These are phyloP conservation scores for Drechslerella stenobrocha DNA, from an alignment of 2,329 filamentous ascomycete genomes.

Conservation along the genomic window DNA sequence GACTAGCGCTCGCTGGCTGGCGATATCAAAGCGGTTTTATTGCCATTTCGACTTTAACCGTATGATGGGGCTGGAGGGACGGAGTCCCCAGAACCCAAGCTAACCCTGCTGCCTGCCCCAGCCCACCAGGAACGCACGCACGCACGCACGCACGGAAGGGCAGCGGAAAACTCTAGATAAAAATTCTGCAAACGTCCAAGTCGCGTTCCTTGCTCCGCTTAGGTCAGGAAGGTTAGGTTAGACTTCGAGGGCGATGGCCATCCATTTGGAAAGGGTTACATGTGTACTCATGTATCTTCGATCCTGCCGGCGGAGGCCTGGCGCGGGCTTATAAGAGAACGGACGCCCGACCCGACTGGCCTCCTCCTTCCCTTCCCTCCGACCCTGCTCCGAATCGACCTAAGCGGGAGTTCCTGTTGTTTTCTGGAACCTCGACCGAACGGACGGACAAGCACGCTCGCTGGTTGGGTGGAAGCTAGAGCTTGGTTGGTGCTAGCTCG, in stretches of 20 bases:
- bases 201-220: slow-evolving; percentile 49
- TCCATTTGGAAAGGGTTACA: slow-evolving; percentile 1
- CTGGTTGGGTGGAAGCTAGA: slow-evolving; percentile 1
- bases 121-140: slow-evolving; percentile 29
- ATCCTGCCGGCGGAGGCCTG: not conserved
- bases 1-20: slow-evolving; percentile 13
- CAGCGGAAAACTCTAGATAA: slow-evolving; percentile 17
- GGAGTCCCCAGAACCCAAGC: slow-evolving; percentile 31
- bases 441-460: slow-evolving; percentile 1
- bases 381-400: no score
- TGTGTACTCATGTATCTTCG: not conserved
- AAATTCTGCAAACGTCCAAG: slow-evolving; percentile 49
- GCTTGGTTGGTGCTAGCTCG: slow-evolving; percentile 19
- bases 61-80: slow-evolving; percentile 40
- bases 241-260: slow-evolving; percentile 22
- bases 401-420: not conserved
- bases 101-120: slow-evolving; percentile 44
- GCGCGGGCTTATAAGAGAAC: slow-evolving; percentile 8
- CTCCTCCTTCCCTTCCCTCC: not conserved
- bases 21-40: slow-evolving; percentile 41
- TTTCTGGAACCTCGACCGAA: slow-evolving; percentile 5
- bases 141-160: slow-evolving; percentile 46
- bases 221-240: slow-evolving; percentile 46
- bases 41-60: slow-evolving; percentile 42
- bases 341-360: slow-evolving; percentile 2